phyloP scores from a whole-genome alignment of 257 asterid species.

The Lycium ferocissimum region DNA sequence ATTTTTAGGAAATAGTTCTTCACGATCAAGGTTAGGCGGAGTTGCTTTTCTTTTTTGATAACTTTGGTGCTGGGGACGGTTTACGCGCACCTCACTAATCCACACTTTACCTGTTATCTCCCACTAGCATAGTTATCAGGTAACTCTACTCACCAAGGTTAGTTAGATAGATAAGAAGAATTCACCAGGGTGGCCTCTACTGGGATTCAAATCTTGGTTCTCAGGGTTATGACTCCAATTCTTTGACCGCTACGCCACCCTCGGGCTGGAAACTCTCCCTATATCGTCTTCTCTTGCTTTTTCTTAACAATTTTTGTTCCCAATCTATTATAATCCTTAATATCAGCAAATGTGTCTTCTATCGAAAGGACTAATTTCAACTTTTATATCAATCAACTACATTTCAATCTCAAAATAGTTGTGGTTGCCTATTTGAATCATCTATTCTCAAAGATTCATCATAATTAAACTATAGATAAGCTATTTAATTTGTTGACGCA shows the following conservation, averaged over 20 bases:
- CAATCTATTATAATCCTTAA: conserved; percentile 13
- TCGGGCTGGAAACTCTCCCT: background rate
- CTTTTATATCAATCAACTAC: background rate
- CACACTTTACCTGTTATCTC: background rate
- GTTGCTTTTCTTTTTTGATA: background rate
- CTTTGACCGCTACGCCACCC: background rate
- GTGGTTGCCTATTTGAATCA: background rate
- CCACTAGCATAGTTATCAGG: background rate
- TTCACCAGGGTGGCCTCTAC: background rate
- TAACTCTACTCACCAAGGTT: background rate
- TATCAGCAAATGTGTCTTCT: background rate
- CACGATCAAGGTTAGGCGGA: background rate
- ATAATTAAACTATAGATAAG: background rate
- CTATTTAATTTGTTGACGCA: background rate
- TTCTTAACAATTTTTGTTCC: background rate
- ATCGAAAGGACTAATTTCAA: background rate
- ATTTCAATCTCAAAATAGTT: background rate
- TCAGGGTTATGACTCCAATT: background rate
- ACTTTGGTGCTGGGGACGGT: background rate
- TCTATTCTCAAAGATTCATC: background rate
- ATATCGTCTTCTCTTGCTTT: background rate
- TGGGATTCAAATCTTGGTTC: background rate
- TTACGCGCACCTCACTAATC: background rate
- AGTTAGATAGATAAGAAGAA: background rate
- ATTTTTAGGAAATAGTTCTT: background rate